These are phyloP conservation scores for Leccinellum albellum DNA, from an alignment of 768 basidiomycete genomes.

Conservation along the genomic window DNA sequence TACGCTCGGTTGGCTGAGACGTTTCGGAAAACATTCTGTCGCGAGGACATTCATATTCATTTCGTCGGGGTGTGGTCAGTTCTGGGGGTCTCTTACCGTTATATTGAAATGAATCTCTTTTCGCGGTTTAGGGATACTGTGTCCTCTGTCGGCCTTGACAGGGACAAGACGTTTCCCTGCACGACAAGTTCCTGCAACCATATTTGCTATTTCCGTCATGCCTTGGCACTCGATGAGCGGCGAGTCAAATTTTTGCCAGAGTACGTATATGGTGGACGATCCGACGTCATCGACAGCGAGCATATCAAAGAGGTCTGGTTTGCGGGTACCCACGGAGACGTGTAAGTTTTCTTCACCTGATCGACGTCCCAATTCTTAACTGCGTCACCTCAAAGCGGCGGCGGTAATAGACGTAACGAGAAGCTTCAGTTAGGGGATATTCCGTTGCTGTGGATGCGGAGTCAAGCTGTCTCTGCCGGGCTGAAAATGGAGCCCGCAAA, in stretches of 20 bases:
- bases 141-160: slow-evolving; percentile 40
- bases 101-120: background rate
- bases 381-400: slow-evolving; percentile 15
- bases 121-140: slow-evolving; percentile 40
- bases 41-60: slow-evolving; percentile 34
- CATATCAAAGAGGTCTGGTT: slow-evolving; percentile 43
- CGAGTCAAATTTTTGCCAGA: slow-evolving; percentile 48
- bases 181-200: slow-evolving; percentile 31
- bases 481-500: slow-evolving; percentile 20
- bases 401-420: slow-evolving; percentile 27
- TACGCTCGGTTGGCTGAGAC: slow-evolving; percentile 20
- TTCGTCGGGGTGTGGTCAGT: slow-evolving; percentile 45
- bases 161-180: slow-evolving; percentile 30
- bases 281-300: slow-evolving; percentile 8
- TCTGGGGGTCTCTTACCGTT: background rate
- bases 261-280: slow-evolving; percentile 32
- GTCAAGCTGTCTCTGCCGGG: slow-evolving; percentile 26
- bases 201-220: slow-evolving; percentile 44
- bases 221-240: slow-evolving; percentile 44
- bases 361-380: background rate
- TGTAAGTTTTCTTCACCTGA: slow-evolving; percentile 24
- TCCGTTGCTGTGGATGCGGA: slow-evolving; percentile 32
- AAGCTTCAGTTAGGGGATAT: slow-evolving; percentile 27
- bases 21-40: slow-evolving; percentile 38
- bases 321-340: slow-evolving; percentile 37